phyloP scores from a whole-genome alignment of 2,329 filamentous ascomycete genomes.

The Elsinoe batatas region DNA sequence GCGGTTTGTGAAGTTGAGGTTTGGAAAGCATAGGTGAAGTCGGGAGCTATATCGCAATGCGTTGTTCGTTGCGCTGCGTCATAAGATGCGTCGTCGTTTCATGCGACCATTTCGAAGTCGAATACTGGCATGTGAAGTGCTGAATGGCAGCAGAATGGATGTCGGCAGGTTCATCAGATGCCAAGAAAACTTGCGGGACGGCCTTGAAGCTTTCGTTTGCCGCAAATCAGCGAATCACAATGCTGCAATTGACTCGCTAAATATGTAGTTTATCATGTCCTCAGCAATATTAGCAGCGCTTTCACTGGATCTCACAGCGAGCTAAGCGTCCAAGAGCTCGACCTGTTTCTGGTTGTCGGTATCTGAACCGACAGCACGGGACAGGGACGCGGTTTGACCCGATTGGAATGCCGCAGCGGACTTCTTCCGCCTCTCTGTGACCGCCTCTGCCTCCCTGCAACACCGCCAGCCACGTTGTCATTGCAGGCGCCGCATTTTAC shows the following conservation, averaged over 20 bases:
- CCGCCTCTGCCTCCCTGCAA: neutral
- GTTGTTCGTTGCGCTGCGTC: neutral
- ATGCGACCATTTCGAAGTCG: neutral
- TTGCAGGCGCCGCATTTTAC: too few species aligned
- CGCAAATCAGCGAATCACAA: conserved; percentile 3
- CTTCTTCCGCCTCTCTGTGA: neutral
- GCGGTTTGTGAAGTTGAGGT: neutral
- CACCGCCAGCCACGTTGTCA: too few species aligned
- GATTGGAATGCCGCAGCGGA: conserved; percentile 6
- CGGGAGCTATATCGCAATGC: neutral
- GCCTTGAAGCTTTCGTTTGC: conserved; percentile 9
- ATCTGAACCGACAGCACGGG: neutral
- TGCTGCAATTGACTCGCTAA: neutral
- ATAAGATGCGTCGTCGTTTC: neutral
- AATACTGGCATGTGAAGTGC: neutral
- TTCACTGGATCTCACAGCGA: too few species aligned
- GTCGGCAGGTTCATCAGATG: neutral
- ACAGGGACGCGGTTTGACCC: conserved; percentile 8
- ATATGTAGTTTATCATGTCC: neutral
- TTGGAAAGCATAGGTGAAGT: conserved; percentile 13
- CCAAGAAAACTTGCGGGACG: conserved; percentile 9
- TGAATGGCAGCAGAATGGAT: neutral
- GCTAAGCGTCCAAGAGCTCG: neutral
- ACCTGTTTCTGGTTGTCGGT: neutral
- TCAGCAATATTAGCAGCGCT: too few species aligned